These are phyloP conservation scores for Orbilia quercus DNA, from an alignment of 2,329 filamentous ascomycete genomes.

Conservation along the genomic window DNA sequence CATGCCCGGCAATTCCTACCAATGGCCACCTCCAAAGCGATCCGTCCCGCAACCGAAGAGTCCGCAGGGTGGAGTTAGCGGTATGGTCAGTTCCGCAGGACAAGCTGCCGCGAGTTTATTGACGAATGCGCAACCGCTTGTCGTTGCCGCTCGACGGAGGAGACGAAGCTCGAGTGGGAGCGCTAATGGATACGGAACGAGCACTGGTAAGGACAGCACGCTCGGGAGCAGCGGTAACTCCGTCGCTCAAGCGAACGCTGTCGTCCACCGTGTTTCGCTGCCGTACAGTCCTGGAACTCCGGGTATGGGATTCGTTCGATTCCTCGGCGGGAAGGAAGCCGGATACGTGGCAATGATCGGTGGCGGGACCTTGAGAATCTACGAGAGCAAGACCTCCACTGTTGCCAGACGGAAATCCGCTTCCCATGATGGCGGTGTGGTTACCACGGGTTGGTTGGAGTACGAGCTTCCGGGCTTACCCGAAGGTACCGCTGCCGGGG, in stretches of 20 bases:
- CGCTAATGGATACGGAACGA: conserved; percentile 62
- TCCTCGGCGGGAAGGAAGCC: conserved; percentile 64
- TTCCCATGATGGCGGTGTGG: conserved; percentile 62
- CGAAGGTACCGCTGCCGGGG: conserved; percentile 55
- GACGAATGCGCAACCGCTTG: conserved; percentile 72
- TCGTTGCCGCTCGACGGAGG: conserved; percentile 73
- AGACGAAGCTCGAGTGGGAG: conserved; percentile 60
- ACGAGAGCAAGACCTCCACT: conserved; percentile 61
- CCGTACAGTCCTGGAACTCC: conserved; percentile 62
- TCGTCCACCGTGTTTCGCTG: conserved; percentile 64
- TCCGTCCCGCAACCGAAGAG: conserved; percentile 61
- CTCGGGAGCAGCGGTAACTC: conserved; percentile 62
- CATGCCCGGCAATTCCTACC: conserved; percentile 81
- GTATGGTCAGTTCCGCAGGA: conserved; percentile 65
- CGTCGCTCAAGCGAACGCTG: conserved; percentile 65
- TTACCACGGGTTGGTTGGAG: conserved; percentile 59
- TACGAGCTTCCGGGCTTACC: conserved; percentile 60
- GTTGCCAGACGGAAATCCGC: conserved; percentile 57
- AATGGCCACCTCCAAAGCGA: conserved; percentile 80
- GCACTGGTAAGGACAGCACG: conserved; percentile 64
- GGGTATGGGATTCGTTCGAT: conserved; percentile 65
- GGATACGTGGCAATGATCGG: conserved; percentile 65
- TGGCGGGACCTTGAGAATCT: conserved; percentile 65
- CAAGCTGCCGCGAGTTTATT: conserved; percentile 76
- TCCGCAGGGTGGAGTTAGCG: conserved; percentile 64